phyloP scores from a whole-genome alignment of 2,329 filamentous ascomycete species.

The Colletotrichum sp. region DNA sequence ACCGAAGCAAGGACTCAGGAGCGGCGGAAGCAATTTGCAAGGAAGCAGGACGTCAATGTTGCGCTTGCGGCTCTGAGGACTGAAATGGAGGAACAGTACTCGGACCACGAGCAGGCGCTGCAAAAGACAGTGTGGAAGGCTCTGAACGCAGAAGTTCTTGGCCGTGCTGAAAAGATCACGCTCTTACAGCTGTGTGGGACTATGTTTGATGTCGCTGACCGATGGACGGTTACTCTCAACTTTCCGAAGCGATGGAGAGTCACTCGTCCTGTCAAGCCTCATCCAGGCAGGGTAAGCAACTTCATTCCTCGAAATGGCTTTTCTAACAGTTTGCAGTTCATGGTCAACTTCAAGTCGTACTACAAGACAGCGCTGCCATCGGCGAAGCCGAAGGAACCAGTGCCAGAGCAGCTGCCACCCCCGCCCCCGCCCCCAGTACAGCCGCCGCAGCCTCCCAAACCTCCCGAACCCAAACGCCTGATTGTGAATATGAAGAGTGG shows the following conservation, averaged over 20 bases:
- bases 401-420: slow-evolving; percentile 8
- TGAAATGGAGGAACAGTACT: slow-evolving; percentile 49
- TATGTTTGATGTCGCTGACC: slow-evolving; percentile 51
- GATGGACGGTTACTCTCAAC: slow-evolving; percentile 45
- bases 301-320: neutral
- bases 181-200: slow-evolving; percentile 49
- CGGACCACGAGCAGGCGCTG: slow-evolving; percentile 40
- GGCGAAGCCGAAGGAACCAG: neutral
- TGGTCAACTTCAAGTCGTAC: slow-evolving; percentile 43
- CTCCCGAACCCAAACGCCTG: slow-evolving; percentile 32
- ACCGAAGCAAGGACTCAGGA: slow-evolving; percentile 60
- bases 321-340: slow-evolving; percentile 31
- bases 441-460: slow-evolving; percentile 17
- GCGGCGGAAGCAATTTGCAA: slow-evolving; percentile 66
- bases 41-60: slow-evolving; percentile 66
- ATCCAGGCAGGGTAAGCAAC: slow-evolving; percentile 39
- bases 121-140: slow-evolving; percentile 49
- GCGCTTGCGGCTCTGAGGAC: slow-evolving; percentile 51
- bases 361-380: slow-evolving; percentile 31
- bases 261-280: slow-evolving; percentile 37
- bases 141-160: slow-evolving; percentile 42
- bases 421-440: slow-evolving; percentile 22
- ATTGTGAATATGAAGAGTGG: slow-evolving; percentile 30
- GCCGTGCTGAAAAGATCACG: slow-evolving; percentile 45
- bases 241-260: slow-evolving; percentile 47